These are phyloP conservation scores for Leptodermis oblonga DNA, from an alignment of 257 asterid species.

Conservation along the genomic window DNA sequence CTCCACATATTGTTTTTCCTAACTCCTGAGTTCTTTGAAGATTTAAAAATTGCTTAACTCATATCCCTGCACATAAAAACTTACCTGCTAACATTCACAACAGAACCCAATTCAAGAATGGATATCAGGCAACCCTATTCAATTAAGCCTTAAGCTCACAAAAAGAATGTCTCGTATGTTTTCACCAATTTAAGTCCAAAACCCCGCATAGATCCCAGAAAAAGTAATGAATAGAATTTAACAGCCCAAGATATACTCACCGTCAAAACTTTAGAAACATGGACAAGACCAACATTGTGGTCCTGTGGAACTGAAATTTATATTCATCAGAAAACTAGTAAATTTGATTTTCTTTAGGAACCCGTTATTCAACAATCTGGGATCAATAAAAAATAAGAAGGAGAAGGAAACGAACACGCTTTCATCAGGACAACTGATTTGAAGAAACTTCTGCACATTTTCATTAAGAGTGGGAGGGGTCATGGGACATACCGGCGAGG, in stretches of 20 bases:
- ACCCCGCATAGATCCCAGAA: background rate
- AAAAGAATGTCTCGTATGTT: background rate
- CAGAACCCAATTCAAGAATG: background rate
- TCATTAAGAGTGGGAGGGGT: background rate
- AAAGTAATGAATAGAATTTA: background rate
- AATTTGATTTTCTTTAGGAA: background rate
- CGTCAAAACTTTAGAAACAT: background rate
- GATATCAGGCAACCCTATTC: background rate
- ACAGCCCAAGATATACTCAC: background rate
- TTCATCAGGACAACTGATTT: background rate
- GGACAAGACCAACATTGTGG: background rate
- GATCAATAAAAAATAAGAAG: background rate
- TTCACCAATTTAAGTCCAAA: background rate
- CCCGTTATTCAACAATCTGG: background rate
- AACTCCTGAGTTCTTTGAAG: background rate
- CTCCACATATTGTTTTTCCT: background rate
- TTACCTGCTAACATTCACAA: background rate
- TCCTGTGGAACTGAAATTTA: background rate
- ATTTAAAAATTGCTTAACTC: background rate
- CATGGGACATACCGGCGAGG: conserved; percentile 51
- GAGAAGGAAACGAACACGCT: background rate
- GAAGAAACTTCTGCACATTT: background rate
- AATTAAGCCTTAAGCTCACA: background rate
- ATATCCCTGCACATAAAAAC: background rate
- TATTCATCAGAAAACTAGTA: no score